Base-by-base conservation (phyloP, 306 rosid species). In the Trifolium repens region DNA sequence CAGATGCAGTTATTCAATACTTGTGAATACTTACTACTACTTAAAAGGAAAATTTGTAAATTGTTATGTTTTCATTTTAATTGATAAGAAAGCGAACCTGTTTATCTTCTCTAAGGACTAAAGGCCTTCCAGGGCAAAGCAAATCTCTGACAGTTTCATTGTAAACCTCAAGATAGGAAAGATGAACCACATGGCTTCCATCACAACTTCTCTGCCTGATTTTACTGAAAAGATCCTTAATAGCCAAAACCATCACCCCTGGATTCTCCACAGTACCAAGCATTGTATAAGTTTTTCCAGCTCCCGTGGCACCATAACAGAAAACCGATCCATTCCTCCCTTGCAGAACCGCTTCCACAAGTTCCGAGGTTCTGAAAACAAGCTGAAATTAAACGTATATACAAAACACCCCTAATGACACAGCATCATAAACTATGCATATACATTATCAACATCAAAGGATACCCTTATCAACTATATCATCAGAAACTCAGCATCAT, bases 191-290 rank as follows among this genome's bases (percentile, higher is more conserved):
- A 73, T 94, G 97, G 83, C 67, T 91, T 77, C 97, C 98, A 81
- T 94, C 97, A 70, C 75, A 89, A 73, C 98, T 94, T 83, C 96
- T 86, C 69, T 89, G 96, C 85, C 92, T 89, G 26, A 94, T 84
- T 86, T 94, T 94, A 19, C 76, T 73, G 81, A 94, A 94, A 15
- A 94, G 90, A 70, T 94, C 98, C 86, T 94, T 91, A 52, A 94
- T 94, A 14, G 98, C 98, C 89, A 91, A 81, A 84, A 94, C 98
- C 97, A 94, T 94, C 69, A 94, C 98, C 42, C 98, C 98, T 12
- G 97, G 97, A 85, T 75, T 94, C 87, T 91, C 97, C 55, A 88
- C 55, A 4, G 96, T 94, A 1, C 98, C 97, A 1, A 94, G 96
- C 98, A 94, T 94, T 55, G 98, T 94, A 80, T 91, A 91, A 2